A percentile compares a stretch with the other conserved stretches of the same genome.
phyloP scores from a whole-genome alignment of 805 yeast genomes.

The Saccharomycopsis sp. region DNA sequence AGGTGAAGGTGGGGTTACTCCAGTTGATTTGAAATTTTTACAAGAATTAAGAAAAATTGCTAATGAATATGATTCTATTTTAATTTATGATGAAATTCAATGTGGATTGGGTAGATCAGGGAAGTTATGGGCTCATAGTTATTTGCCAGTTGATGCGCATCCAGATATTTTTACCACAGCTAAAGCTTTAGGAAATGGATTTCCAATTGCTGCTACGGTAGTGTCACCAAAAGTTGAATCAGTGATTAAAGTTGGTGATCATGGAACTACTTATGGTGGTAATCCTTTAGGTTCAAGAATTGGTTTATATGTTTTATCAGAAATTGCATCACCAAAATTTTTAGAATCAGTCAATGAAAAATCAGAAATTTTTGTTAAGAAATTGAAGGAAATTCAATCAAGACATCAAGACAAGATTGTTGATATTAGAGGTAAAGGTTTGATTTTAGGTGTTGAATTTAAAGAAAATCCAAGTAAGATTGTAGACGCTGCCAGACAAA shows the following conservation, averaged over 20 bases:
- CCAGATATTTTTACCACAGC: constrained; percentile 95
- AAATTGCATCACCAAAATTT: constrained; percentile 55
- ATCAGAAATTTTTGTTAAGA: constrained; percentile 47
- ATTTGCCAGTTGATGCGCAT: constrained; percentile 70
- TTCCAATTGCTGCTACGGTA: constrained; percentile 92
- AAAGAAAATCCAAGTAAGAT: constrained; percentile 52
- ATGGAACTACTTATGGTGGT: constrained; percentile 97
- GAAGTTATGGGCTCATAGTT: constrained; percentile 84
- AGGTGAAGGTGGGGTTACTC: constrained; percentile 94
- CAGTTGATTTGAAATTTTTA: constrained; percentile 58
- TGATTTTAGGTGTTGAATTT: constrained; percentile 79
- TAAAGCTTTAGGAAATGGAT: constrained; percentile 94
- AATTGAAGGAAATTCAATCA: constrained; percentile 42
- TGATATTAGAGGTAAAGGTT: constrained; percentile 82
- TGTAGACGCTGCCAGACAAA: constrained; percentile 63
- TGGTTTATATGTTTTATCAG: constrained; percentile 67
- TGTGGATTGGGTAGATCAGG: constrained; percentile 96
- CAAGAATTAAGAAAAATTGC: constrained; percentile 61
- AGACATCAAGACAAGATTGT: constrained; percentile 55
- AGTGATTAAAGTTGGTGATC: constrained; percentile 81
- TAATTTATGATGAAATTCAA: constrained; percentile 93
- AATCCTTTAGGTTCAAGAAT: constrained; percentile 87
- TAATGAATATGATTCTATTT: constrained; percentile 57
- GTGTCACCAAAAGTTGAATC: constrained; percentile 72
- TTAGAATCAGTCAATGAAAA: constrained; percentile 53